Conservation (phyloP, 164 flowering plant species). For the Vitis labrusca region DNA sequence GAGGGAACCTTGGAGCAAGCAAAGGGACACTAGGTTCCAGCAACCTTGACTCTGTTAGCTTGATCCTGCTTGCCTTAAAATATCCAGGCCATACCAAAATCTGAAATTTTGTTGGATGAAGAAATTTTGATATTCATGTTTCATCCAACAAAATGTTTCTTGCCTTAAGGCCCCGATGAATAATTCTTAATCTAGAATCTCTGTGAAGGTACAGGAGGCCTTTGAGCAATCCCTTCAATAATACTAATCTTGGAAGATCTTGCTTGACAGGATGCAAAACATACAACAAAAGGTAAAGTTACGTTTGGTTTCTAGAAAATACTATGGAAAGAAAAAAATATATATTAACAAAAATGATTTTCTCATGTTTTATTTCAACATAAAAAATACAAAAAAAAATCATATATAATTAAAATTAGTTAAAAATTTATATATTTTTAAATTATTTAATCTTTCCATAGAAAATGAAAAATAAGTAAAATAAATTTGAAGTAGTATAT, state of each 20-base stretch:
- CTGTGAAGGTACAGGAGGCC: constrained; percentile 41
- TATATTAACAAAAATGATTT: too few relatives aligned
- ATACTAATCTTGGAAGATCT: constrained; percentile 2
- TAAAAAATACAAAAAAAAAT: neutral
- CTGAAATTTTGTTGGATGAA: constrained; percentile 20
- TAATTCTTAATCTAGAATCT: constrained; percentile 29
- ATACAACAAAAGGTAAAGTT: too few relatives aligned
- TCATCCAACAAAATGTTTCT: constrained; percentile 3
- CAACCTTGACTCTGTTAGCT: constrained; percentile 32
- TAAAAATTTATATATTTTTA: too few relatives aligned
- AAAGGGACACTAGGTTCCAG: constrained; percentile 35
- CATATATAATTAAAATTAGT: neutral
- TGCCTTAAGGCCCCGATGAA: constrained; percentile 7
- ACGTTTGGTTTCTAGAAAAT: too few relatives aligned
- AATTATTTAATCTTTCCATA: too few relatives aligned
- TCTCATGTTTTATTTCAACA: too few relatives aligned
- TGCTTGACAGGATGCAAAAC: constrained; percentile 11
- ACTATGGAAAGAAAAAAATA: too few relatives aligned
- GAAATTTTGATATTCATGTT: constrained; percentile 15
- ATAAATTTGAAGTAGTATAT: too few relatives aligned
- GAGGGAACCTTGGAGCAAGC: too few relatives aligned
- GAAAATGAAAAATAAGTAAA: too few relatives aligned
- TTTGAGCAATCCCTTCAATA: neutral
- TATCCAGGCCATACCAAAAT: constrained; percentile 43
- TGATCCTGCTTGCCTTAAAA: constrained; percentile 42